Evolutionary conservation across 208 protist species (phyloP), one percentile per base, ranked within the genome.

Genomic region (Wallacemonas sp.): DNA sequence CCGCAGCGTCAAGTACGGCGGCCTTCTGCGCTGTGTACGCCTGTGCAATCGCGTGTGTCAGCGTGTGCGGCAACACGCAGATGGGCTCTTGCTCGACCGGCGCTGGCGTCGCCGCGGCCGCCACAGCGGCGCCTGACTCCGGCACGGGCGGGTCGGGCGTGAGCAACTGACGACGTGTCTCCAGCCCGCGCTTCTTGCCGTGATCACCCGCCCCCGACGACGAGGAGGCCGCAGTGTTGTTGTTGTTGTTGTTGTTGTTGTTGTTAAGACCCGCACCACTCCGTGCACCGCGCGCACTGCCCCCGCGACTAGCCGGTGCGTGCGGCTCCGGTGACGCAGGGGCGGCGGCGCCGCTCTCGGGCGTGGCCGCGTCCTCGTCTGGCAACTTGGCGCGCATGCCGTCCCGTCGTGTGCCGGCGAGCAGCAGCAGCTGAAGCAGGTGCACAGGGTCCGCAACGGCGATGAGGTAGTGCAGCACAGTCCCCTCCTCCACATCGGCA

Each of bases 401-500:
- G 25, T 66, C 63, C 18, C 74, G 70, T n/a, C 18, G 62, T 23
- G 71, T 57, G 11, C 74, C 81, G 20, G 74, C 45, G 5, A 87
- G 57, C 11, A 80, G 65, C 12, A 94, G 83, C 23, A 90, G 66
- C 36, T 84, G 77, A 36, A 90, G 55, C 49, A 94, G 67, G 23
- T 84, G 75, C 10, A 67, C 70, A 44, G 81, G 78, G 38, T 94
- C 85, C 18, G 77, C 77, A 38, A 81, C 69, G 42, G 76, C 74
- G 29, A 94, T 78, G n/a, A 91, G 65, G 49, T 87, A 85, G 67
- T 94, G 88, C 67, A 94, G 38, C n/a, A 94, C 23, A 0, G 84
- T 84, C 3, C 88, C 88, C 2, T 63, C 41, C 22, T 71, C 63
- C 8, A 28, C 52, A 48, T 48, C 42, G 7, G 50, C 50, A 57